Evolutionary conservation across 164 flowering plant genomes (phyloP).

Genomic region (Nymphaea thermarum): DNA sequence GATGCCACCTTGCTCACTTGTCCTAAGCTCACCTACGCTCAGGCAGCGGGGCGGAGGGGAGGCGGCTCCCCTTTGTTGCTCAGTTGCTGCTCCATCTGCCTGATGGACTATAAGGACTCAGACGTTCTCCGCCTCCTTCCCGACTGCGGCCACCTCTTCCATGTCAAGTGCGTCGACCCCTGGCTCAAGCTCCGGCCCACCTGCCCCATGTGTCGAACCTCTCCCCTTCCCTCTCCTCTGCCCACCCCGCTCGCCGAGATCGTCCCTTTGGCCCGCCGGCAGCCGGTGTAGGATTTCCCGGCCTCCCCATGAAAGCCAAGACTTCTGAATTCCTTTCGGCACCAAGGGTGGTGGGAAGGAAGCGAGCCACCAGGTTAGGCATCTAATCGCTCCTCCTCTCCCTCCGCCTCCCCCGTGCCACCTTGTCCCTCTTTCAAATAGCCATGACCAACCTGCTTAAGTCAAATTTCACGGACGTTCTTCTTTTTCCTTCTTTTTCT

Average conservation of each 20-base stretch:
- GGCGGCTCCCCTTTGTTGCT: slow-evolving; percentile 22
- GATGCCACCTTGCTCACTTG: slow-evolving; percentile 52
- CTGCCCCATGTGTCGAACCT: slow-evolving; percentile 68
- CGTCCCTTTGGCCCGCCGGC: slow-evolving; percentile 33
- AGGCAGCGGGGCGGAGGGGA: slow-evolving; percentile 30
- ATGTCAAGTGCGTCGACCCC: slow-evolving; percentile 55
- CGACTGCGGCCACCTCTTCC: slow-evolving; percentile 67
- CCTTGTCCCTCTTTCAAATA: no score
- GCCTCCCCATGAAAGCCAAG: no score
- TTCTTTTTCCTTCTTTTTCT: no score
- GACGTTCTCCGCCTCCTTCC: slow-evolving; percentile 66
- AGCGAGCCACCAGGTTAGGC: no score
- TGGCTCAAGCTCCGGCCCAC: slow-evolving; percentile 71
- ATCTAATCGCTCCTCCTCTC: no score
- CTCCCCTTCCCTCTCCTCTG: slow-evolving; percentile 59
- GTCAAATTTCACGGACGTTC: no score
- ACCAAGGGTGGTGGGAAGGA: no score
- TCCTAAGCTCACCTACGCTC: slow-evolving; percentile 54
- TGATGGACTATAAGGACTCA: slow-evolving; percentile 50
- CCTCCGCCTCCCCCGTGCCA: no score
- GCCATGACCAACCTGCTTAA: no score
- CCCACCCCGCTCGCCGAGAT: slow-evolving; percentile 71
- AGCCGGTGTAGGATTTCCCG: slow-evolving; percentile 3
- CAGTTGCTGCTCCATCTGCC: slow-evolving; percentile 53
- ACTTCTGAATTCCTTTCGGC: no score